Evolutionary conservation across 495 filamentous ascomycete species (phyloP).

Genomic region (Tuber aestivum): DNA sequence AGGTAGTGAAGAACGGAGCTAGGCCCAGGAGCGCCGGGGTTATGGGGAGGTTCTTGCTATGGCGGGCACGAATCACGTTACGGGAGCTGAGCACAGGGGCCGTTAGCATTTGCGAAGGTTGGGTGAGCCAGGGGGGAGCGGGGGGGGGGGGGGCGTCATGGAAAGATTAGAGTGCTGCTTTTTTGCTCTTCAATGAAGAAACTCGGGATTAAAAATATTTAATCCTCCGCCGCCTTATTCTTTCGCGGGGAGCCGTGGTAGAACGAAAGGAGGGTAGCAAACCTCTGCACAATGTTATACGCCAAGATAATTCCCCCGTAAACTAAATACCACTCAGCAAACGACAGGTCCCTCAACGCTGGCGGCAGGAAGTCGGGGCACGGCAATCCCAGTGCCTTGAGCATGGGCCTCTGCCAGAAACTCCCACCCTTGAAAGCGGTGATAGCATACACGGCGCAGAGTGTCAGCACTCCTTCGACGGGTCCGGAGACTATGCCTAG

Average conservation of each 20-base stretch:
- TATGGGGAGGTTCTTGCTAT: conserved; percentile 62
- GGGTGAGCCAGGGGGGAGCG: neutral
- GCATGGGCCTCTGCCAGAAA: conserved; percentile 84
- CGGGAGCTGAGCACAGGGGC: conserved; percentile 52
- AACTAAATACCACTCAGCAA: conserved; percentile 89
- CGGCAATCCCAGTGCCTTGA: conserved; percentile 63
- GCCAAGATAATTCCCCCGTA: conserved; percentile 77
- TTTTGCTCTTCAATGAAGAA: conserved; percentile 32
- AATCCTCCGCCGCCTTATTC: conserved; percentile 26
- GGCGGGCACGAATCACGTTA: conserved; percentile 77
- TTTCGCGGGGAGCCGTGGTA: neutral
- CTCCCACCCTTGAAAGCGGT: conserved; percentile 79
- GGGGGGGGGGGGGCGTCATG: conserved; percentile 23
- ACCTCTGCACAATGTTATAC: conserved; percentile 69
- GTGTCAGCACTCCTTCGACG: conserved; percentile 85
- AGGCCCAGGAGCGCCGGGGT: conserved; percentile 72
- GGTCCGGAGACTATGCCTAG: conserved; percentile 89
- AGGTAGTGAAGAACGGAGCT: conserved; percentile 66
- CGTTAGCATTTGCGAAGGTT: conserved; percentile 7
- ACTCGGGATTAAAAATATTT: conserved; percentile 37
- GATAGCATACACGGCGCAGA: conserved; percentile 74
- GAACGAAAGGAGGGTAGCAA: conserved; percentile 18
- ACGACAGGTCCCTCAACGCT: conserved; percentile 66
- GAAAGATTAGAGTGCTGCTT: conserved; percentile 35
- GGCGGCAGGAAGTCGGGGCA: conserved; percentile 61